Base-by-base conservation (phyloP, 352 stramenopile genomes). In the Phytophthora sojae region DNA sequence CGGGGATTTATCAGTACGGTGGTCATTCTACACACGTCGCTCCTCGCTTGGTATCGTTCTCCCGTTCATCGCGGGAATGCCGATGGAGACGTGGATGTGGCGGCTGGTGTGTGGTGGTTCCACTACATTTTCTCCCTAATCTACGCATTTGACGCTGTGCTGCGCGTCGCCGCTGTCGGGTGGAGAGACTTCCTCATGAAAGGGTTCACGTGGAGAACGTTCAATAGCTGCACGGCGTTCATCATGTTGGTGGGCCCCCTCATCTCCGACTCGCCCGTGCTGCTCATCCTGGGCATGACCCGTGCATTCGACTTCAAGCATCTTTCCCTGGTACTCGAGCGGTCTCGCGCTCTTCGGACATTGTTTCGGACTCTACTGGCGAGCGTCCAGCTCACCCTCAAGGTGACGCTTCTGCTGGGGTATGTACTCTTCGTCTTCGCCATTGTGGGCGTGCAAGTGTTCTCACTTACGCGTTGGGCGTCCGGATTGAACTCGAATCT, bases 121-220 rank as follows among this genome's bases (percentile, higher is more conserved):
- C 89, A 96, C 63, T 94, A 96, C 69, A 62, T 91, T 25, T 96
- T 96, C 51, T 83, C 89, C 14, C 73, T 87, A 61, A 82, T 96
- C 7, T 96, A 96, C 73, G 84, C 85, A 0, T 71, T 92, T 14
- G 89, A 96, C 32, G 86, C 89, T 4, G 76, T 80, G 5, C 79
- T 93, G 62, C 83, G 77, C 35, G 80, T 95, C 47, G 80, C 90
- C 8, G 89, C 87, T 0, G 87, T 93, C 44, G 89, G 89, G 17
- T 92, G 87, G 82, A 81, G 79, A 45, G 89, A 94, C 45, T 96
- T 96, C 26, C 61, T 96, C 19, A 91, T 94, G 83, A 94, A 92
- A 72, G 85, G 86, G 0, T 94, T 94, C 57, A 94, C 86, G 9
- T 94, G 86, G 85, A 75, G 86, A 29, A 94, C 86, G 0, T 82